Evolutionary conservation across 148 eudicot genomes (phyloP).

Genomic region (Camellia japonica): DNA sequence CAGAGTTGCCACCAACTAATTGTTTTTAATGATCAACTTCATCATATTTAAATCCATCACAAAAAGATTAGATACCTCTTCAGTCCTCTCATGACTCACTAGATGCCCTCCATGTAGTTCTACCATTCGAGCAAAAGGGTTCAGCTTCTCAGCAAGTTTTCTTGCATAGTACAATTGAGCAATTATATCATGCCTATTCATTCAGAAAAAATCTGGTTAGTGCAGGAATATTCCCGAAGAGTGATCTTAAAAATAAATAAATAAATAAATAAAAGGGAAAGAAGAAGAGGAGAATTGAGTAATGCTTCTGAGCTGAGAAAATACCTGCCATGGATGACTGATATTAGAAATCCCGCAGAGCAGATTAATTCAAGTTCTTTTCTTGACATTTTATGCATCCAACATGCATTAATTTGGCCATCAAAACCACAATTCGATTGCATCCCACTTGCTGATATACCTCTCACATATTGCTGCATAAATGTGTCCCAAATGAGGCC

Average conservation of each 20-base stretch:
- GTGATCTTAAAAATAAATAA: not conserved
- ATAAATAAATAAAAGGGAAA: too few relatives aligned
- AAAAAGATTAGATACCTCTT: constrained; percentile 56
- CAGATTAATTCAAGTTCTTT: constrained; percentile 62
- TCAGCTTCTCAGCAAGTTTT: constrained; percentile 72
- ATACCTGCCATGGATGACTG: constrained; percentile 97
- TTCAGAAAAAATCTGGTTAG: constrained; percentile 7
- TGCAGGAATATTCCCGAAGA: not conserved
- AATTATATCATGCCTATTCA: constrained; percentile 70
- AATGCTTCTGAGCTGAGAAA: not conserved
- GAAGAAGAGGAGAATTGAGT: not conserved
- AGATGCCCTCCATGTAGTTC: constrained; percentile 93
- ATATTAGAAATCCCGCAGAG: constrained; percentile 66
- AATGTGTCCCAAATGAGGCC: constrained; percentile 14
- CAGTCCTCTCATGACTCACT: constrained; percentile 91
- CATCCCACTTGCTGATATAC: constrained; percentile 84
- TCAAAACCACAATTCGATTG: constrained; percentile 87
- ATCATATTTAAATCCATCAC: not conserved
- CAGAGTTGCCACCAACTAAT: not conserved
- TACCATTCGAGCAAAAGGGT: constrained; percentile 80
- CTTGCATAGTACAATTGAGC: constrained; percentile 84
- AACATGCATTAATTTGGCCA: constrained; percentile 91
- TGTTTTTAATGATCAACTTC: not conserved
- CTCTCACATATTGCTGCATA: constrained; percentile 82
- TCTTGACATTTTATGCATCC: constrained; percentile 78